phyloP scores from a whole-genome alignment of 129 eudicot genomes.

The Solidago caesia region DNA sequence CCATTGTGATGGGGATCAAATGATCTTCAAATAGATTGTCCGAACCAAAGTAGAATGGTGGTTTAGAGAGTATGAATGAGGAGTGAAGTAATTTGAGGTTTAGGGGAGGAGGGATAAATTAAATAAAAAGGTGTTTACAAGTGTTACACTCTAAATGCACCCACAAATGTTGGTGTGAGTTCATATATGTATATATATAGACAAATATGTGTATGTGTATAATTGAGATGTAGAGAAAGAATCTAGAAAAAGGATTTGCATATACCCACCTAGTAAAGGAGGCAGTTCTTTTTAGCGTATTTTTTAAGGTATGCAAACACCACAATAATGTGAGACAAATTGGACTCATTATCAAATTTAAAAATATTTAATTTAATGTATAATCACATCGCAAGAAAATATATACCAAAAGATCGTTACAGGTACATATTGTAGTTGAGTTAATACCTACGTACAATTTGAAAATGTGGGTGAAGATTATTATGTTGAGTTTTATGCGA shows the following conservation, averaged over 20 bases:
- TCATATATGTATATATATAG: constrained; percentile 16
- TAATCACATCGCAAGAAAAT: too few species aligned
- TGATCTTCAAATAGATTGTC: constrained; percentile 23
- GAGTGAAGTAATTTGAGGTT: constrained; percentile 19
- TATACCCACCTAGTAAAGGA: neutral
- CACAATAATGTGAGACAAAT: neutral
- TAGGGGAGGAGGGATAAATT: constrained; percentile 19
- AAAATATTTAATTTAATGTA: too few species aligned
- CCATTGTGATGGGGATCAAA: constrained; percentile 20
- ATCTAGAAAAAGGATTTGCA: neutral
- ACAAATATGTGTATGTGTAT: constrained; percentile 2
- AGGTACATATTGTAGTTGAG: too few species aligned
- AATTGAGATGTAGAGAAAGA: neutral
- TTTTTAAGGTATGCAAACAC: neutral
- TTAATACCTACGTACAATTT: too few species aligned
- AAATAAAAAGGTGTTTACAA: constrained; percentile 23
- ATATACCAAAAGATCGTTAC: too few species aligned
- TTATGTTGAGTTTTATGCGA: too few species aligned
- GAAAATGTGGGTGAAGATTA: too few species aligned
- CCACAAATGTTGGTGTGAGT: constrained; percentile 32
- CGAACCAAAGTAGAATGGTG: neutral
- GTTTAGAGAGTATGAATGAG: constrained; percentile 1
- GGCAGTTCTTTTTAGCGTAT: neutral
- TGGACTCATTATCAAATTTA: neutral
- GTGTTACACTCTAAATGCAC: constrained; percentile 36